Evolutionary conservation across 345 rosid genomes (phyloP).

Genomic region (Acer saccharum): DNA sequence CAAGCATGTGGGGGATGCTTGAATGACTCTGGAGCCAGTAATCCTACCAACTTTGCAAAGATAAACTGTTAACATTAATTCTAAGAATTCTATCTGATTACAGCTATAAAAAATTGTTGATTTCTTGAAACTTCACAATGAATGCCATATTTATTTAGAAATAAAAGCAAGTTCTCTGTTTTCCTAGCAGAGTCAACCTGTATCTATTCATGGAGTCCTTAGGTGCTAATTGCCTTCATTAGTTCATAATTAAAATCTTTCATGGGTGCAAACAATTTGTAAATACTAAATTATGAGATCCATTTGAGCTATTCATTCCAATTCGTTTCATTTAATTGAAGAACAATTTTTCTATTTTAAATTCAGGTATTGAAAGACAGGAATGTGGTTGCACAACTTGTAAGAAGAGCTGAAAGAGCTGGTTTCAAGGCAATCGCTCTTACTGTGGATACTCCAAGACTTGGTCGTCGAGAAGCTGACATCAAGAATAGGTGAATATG

Average conservation of each 20-base stretch:
- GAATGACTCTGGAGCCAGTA: background rate
- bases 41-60: background rate
- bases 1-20: background rate
- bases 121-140: too few relatives aligned
- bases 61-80: background rate
- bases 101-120: background rate
- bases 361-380: conserved; percentile 76
- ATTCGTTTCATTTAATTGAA: background rate
- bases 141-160: background rate
- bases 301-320: background rate
- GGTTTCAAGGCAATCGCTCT: conserved; percentile 96
- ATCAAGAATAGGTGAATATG: conserved; percentile 83
- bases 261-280: background rate
- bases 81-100: background rate
- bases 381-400: conserved; percentile 82
- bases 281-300: background rate
- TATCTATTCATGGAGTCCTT: background rate
- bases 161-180: background rate
- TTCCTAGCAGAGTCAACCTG: background rate
- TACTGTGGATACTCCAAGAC: conserved; percentile 91
- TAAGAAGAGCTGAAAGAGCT: conserved; percentile 89
- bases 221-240: background rate
- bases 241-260: background rate
- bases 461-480: conserved; percentile 94
- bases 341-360: background rate